Conservation (phyloP, 352 stramenopile genomes). For the Phytophthora aleatoria region DNA sequence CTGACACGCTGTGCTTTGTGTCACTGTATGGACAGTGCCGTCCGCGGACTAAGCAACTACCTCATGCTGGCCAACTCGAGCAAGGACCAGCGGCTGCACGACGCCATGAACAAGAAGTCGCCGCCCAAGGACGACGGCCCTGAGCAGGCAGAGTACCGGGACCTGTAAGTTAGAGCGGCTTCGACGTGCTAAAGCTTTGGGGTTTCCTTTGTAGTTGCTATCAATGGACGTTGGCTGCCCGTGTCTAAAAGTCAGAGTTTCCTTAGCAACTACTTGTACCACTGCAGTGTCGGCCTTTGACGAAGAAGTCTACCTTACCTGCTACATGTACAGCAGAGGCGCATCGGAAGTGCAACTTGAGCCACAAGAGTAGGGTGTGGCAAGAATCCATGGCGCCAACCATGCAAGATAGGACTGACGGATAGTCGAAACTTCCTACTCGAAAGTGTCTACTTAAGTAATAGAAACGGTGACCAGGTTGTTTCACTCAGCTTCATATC, state of each 20-base stretch:
- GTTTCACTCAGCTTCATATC: no score
- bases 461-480: background rate
- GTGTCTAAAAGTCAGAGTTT: background rate
- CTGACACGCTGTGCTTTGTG: constrained; percentile 5
- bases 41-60: constrained; percentile 89
- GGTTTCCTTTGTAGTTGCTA: background rate
- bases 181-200: constrained; percentile 4
- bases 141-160: constrained; percentile 78
- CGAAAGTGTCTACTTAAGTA: background rate
- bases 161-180: constrained; percentile 52
- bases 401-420: constrained; percentile 1
- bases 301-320: no score
- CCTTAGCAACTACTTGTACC: no score
- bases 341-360: no score
- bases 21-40: constrained; percentile 43
- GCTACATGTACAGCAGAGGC: no score
- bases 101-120: constrained; percentile 75
- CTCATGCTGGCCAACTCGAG: constrained; percentile 88
- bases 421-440: background rate
- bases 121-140: constrained; percentile 43
- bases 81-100: constrained; percentile 86
- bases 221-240: background rate
- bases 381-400: background rate
- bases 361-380: no score
- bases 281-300: no score